These are phyloP conservation scores for Camellia lanceoleosa DNA, from an alignment of 148 eudicot species.

Conservation along the genomic window DNA sequence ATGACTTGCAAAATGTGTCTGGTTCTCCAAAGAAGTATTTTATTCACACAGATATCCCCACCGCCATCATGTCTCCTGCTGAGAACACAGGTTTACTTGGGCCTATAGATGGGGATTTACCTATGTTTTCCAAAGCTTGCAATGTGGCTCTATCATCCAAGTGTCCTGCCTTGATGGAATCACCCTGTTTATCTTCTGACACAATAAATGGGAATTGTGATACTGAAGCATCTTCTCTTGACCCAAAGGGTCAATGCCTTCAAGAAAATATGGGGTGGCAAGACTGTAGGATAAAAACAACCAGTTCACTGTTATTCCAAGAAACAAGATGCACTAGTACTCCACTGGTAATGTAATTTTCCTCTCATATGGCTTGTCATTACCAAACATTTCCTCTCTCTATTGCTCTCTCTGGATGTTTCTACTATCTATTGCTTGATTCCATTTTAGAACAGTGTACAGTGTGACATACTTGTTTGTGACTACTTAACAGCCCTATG, in stretches of 20 bases:
- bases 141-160: constrained; percentile 21
- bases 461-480: not conserved
- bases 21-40: constrained; percentile 30
- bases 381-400: not conserved
- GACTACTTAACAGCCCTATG: not conserved
- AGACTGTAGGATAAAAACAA: constrained; percentile 23
- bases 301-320: constrained; percentile 6
- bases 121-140: constrained; percentile 22
- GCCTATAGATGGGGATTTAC: constrained; percentile 32
- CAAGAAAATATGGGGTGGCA: constrained; percentile 25
- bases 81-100: constrained; percentile 34
- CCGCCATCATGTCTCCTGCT: constrained; percentile 28
- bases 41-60: constrained; percentile 28
- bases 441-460: not conserved
- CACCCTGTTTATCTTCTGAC: constrained; percentile 24
- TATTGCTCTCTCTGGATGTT: not conserved
- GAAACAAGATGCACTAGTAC: constrained; percentile 16
- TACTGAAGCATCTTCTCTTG: constrained; percentile 24
- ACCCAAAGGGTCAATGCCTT: constrained; percentile 13
- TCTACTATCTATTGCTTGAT: not conserved
- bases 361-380: not conserved
- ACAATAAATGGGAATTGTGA: constrained; percentile 34
- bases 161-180: constrained; percentile 28
- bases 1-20: constrained; percentile 31
- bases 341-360: constrained; percentile 41